Base-by-base conservation (phyloP, 2,329 filamentous ascomycete species). In the Tolypocladium pustulatum region DNA sequence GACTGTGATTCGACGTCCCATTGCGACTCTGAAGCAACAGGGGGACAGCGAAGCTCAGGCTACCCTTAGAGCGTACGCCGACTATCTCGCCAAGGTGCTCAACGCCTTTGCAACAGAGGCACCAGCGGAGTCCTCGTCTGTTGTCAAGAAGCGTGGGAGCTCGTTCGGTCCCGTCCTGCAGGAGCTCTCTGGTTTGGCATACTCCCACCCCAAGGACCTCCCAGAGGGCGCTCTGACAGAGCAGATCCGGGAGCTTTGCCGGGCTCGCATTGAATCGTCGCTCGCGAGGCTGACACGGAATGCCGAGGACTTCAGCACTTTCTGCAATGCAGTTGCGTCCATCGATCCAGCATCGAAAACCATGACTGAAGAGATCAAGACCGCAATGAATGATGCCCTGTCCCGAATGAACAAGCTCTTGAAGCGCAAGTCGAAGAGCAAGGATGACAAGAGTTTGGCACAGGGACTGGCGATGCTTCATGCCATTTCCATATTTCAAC, bases 381-480 rank as follows among this genome's bases (percentile, higher is more conserved):
- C 78, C 25, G 80, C 82, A 51, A 77, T 81, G 10, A 73, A 79
- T 27, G 77, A 78, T 36, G 83, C 81, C 1, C 65, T 81, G 7
- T 75, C 78, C 58, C 76, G 77, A 22, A 78, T 87, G 70, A 71
- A 76, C 60, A 81, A 81, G 64, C 73, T 83, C 15, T 71, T 81
- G 34, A 81, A 81, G 60, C 68, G 68, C 34, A 72, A 73, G 57
- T 57, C 67, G 2, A 64, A 69, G 63, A 61, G 68, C 56, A 65
- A 69, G 27, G 63, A 73, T 63, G 75, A 69, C 66, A 77, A 70
- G 59, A 67, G 65, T 25, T 73, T 71, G 61, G 77, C 77, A 20
- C 84, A 85, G 61, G 89, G 89, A 0, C 81, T 97, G 59, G 87
- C 88, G 25, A 79, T 97, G 40, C 81, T 97, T 1, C 91, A 96